These are phyloP conservation scores for Kwoniella heveanensis DNA, from an alignment of 768 basidiomycete species.

Conservation along the genomic window DNA sequence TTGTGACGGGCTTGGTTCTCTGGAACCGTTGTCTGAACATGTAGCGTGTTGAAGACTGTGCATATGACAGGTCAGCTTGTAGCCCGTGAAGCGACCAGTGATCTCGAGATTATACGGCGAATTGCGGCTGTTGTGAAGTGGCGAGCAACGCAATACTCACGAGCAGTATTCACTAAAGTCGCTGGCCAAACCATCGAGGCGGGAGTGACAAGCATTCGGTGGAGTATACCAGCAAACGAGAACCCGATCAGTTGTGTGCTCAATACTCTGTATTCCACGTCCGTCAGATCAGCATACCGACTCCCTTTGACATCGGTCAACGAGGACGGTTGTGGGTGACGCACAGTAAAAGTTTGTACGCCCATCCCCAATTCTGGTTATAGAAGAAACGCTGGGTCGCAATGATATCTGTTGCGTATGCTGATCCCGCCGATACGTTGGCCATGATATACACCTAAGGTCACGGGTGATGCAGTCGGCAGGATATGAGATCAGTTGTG, in stretches of 20 bases:
- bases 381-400: slow-evolving; percentile 45
- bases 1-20: background rate
- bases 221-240: slow-evolving; percentile 27
- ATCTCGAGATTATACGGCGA: no score
- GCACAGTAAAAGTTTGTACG: slow-evolving; percentile 31
- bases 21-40: background rate
- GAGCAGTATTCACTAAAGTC: slow-evolving; percentile 24
- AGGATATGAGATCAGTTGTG: no score
- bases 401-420: slow-evolving; percentile 48
- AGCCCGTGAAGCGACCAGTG: no score
- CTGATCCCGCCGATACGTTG: slow-evolving; percentile 30
- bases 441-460: slow-evolving; percentile 57
- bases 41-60: slow-evolving; percentile 27
- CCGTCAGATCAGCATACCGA: background rate
- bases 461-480: no score
- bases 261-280: slow-evolving; percentile 12
- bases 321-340: background rate
- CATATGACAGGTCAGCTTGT: no score
- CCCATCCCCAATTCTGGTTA: slow-evolving; percentile 39
- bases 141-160: no score
- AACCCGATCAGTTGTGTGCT: slow-evolving; percentile 29
- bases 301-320: no score
- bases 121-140: no score
- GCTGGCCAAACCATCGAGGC: slow-evolving; percentile 28
- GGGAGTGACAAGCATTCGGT: slow-evolving; percentile 22